Evolutionary conservation across 306 rosid genomes (phyloP), one percentile per base, ranked within the genome.

Genomic region (Inga laurina): DNA sequence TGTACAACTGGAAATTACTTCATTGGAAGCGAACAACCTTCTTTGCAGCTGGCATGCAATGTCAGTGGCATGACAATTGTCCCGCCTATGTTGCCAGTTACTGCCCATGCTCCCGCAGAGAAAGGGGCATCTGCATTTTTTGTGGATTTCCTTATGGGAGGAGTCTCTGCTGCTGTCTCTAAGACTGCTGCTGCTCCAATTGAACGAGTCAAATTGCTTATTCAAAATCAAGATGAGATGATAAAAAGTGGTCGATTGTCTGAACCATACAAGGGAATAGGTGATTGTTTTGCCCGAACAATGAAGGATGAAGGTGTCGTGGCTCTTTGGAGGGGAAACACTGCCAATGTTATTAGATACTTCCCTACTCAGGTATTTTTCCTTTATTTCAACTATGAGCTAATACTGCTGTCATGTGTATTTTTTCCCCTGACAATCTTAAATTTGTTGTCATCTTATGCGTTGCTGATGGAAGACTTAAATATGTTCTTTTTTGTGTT

Each of bases 101-200:
- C 81, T 35, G 93, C 49, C 22, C 90, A 87, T 49, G 92, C 98
- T 70, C 98, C 98, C 0, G 59, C 88, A 5, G 98, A 94, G 91
- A 91, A 90, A 86, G 95, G 97, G 72, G 82, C 72, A 1, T 21
- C 82, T 81, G 91, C 71, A 2, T 94, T 94, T 87, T 34, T 87
- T 3, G 69, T 88, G 8, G 97, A 94, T 85, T 94, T 94, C 76
- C 89, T 94, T 77, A 94, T 94, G 98, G 98, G 98, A 61, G 98
- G 98, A 85, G 98, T 91, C 1, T 92, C 97, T 84, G 98, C 98
- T 66, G 97, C 98, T 79, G 96, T 94, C 37, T 94, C 97, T 3
- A 91, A 94, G 89, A 90, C 98, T 3, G 98, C 98, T 44, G 97
- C 97, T 27, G 98, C 97, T 82, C 98, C 98, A 24, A 94, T 94